Percentiles rank a stretch among this genome's conserved stretches.
Evolutionary conservation across 257 asterid species (phyloP).

Genomic region (Cynanchum wilfordii): DNA sequence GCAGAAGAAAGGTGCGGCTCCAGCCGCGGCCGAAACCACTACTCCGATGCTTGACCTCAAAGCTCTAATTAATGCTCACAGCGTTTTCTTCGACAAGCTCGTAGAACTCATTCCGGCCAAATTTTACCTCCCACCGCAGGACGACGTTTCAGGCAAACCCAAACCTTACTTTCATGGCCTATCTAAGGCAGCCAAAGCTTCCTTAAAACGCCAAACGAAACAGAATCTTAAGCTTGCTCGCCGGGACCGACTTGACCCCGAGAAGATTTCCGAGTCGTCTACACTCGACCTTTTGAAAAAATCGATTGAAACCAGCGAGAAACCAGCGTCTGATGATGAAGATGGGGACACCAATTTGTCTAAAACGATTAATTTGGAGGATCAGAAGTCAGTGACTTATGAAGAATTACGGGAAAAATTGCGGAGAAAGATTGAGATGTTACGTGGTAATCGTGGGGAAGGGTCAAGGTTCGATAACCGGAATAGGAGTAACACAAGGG

Average conservation of each 20-base stretch:
- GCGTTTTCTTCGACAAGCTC: constrained; percentile 57
- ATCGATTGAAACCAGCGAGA: constrained; percentile 12
- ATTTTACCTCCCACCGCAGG: constrained; percentile 62
- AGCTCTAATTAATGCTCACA: constrained; percentile 36
- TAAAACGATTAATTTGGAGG: constrained; percentile 26
- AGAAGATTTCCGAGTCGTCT: constrained; percentile 44
- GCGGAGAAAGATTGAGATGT: constrained; percentile 51
- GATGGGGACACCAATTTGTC: neutral
- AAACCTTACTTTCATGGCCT: constrained; percentile 79
- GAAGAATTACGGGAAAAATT: constrained; percentile 64
- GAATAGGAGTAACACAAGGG: constrained; percentile 25
- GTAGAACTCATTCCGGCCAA: constrained; percentile 66
- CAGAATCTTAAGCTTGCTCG: constrained; percentile 60
- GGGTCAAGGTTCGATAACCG: constrained; percentile 14
- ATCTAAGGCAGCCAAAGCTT: constrained; percentile 71
- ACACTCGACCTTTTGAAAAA: constrained; percentile 45
- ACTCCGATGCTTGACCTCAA: constrained; percentile 29
- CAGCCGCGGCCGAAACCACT: neutral
- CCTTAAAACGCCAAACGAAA: constrained; percentile 55
- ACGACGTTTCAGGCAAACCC: constrained; percentile 47
- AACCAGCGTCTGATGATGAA: constrained; percentile 5
- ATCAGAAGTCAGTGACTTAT: constrained; percentile 47
- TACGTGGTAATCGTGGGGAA: constrained; percentile 66
- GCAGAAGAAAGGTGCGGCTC: constrained; percentile 24
- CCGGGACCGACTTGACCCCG: constrained; percentile 83